Conservation (phyloP, 2,329 filamentous ascomycete species). For the Pseudopithomyces chartarum region DNA sequence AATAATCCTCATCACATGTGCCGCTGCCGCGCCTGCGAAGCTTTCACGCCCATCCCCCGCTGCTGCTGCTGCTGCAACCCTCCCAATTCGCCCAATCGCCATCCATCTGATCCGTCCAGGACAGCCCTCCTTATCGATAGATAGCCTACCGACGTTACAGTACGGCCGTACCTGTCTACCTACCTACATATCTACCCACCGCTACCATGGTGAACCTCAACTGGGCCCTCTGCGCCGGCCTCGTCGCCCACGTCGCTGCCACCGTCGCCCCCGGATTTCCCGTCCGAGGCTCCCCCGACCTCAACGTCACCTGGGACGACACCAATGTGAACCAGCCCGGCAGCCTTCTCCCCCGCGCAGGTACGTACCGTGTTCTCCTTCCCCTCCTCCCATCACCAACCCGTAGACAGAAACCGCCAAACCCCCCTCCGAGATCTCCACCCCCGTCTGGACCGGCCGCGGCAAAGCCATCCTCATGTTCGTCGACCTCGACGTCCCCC, state of each 20-base stretch:
- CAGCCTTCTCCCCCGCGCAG: constrained; percentile 36
- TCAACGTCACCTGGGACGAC: constrained; percentile 36
- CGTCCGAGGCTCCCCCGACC: constrained; percentile 15
- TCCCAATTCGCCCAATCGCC: neutral
- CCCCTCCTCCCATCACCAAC: neutral
- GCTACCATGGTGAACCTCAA: neutral
- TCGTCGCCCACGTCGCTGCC: constrained; percentile 18
- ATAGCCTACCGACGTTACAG: too few species aligned
- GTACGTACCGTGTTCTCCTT: constrained; percentile 17
- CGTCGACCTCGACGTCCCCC: constrained; percentile 40
- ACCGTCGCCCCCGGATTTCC: constrained; percentile 39
- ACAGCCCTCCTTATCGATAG: constrained; percentile 2
- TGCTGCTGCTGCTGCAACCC: neutral
- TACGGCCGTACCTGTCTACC: neutral
- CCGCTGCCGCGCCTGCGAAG: neutral
- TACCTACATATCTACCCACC: too few species aligned
- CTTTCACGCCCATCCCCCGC: neutral
- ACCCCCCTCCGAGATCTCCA: constrained; percentile 25
- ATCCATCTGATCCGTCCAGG: neutral
- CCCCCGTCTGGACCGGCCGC: constrained; percentile 19
- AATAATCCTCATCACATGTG: neutral
- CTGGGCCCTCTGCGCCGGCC: neutral
- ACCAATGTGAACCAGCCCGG: constrained; percentile 40
- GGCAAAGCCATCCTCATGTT: constrained; percentile 31
- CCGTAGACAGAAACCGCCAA: constrained; percentile 27